These are phyloP conservation scores for Podila verticillata DNA, from an alignment of 192 early-diverging fungal species.

Conservation along the genomic window DNA sequence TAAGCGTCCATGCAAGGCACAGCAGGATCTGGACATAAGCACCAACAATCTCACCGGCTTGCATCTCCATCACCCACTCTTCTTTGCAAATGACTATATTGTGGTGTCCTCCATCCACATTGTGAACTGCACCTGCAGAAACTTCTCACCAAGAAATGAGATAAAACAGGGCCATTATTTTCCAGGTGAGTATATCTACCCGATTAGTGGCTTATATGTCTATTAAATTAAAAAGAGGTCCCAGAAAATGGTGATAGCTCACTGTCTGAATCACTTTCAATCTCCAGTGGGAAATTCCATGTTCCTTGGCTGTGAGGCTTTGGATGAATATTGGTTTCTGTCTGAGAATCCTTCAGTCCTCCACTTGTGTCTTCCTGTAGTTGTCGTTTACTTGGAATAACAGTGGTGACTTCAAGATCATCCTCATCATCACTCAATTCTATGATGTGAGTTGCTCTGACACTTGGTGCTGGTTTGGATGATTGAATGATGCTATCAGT, in stretches of 20 bases:
- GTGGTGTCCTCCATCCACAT: background rate
- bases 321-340: background rate
- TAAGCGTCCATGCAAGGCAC: conserved; percentile 84
- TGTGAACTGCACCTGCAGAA: conserved; percentile 25
- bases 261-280: conserved; percentile 1
- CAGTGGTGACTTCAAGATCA: background rate
- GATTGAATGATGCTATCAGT: too few species aligned
- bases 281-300: background rate
- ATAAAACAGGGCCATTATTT: too few species aligned
- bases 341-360: background rate
- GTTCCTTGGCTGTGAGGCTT: background rate
- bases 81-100: conserved; percentile 33
- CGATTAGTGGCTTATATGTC: too few species aligned
- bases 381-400: background rate
- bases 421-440: background rate
- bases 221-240: background rate
- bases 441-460: background rate
- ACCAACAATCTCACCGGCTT: conserved; percentile 3
- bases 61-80: conserved; percentile 37
- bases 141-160: conserved; percentile 11
- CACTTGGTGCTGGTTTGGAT: background rate
- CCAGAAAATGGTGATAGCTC: background rate
- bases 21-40: conserved; percentile 67
- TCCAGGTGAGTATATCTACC: too few species aligned
- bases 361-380: background rate